These are phyloP conservation scores for Neurospora sublineolata DNA, from an alignment of 495 filamentous ascomycete genomes.

Conservation along the genomic window DNA sequence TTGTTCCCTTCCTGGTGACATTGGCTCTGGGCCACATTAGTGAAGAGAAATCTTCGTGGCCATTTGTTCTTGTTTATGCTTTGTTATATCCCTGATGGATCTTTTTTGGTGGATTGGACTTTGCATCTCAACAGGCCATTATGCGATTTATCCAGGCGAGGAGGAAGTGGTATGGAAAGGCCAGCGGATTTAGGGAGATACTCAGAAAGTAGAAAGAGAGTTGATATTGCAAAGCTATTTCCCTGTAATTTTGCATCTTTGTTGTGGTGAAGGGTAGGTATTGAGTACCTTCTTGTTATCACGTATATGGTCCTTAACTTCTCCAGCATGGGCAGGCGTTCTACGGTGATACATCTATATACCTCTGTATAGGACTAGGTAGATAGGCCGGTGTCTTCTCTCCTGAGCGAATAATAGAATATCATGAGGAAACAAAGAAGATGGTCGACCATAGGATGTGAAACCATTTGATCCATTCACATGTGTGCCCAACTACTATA, in stretches of 20 bases:
- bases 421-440: background rate
- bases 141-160: background rate
- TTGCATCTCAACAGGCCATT: background rate
- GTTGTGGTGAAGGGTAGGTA: background rate
- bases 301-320: background rate
- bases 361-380: background rate
- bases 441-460: background rate
- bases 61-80: slow-evolving; percentile 6
- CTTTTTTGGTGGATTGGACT: background rate
- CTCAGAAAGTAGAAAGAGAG: background rate
- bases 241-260: background rate
- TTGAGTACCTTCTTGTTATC: background rate
- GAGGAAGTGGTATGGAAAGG: slow-evolving; percentile 1
- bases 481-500: background rate
- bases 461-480: background rate
- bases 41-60: slow-evolving; percentile 2
- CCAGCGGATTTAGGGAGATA: background rate
- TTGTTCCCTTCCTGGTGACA: background rate
- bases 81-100: slow-evolving; percentile 1
- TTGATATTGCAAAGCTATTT: background rate
- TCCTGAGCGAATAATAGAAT: background rate
- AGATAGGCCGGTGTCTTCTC: background rate
- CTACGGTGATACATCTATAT: background rate
- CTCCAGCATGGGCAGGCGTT: background rate
- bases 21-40: background rate